These are phyloP conservation scores for Macrotyloma uniflorum DNA, from an alignment of 306 rosid species.

Conservation along the genomic window DNA sequence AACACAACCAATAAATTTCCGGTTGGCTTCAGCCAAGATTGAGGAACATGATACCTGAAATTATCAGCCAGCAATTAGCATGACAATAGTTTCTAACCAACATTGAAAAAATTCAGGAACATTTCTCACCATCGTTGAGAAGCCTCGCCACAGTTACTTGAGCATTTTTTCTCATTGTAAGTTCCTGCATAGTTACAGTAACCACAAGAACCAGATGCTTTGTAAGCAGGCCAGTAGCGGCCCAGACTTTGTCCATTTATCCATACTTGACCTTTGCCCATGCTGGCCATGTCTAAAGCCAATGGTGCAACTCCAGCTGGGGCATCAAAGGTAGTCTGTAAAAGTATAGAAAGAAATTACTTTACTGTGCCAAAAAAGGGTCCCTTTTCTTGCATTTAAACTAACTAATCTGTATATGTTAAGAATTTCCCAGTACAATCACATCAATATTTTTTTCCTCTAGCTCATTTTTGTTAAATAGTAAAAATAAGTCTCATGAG, in stretches of 20 bases:
- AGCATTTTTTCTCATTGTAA: constrained; percentile 73
- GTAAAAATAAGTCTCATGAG: not conserved
- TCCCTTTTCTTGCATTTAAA: not conserved
- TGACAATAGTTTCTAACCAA: constrained; percentile 7
- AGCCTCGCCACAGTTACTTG: constrained; percentile 79
- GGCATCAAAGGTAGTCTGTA: constrained; percentile 84
- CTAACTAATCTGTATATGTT: not conserved
- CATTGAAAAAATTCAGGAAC: constrained; percentile 14
- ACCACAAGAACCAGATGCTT: constrained; percentile 80
- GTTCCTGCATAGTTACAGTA: constrained; percentile 81
- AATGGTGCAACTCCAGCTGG: constrained; percentile 86
- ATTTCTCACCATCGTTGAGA: constrained; percentile 92
- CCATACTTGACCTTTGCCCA: constrained; percentile 99
- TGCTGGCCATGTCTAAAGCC: constrained; percentile 89
- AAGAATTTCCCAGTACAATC: not conserved
- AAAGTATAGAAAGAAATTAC: constrained; percentile 30
- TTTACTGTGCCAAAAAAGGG: not conserved
- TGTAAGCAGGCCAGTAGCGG: constrained; percentile 97
- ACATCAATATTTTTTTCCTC: not conserved
- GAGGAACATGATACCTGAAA: constrained; percentile 96
- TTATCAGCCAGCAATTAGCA: constrained; percentile 22
- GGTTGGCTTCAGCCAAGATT: constrained; percentile 84
- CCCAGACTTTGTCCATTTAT: constrained; percentile 83
- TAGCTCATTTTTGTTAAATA: constrained; percentile 2
- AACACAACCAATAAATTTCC: constrained; percentile 90